phyloP scores from a whole-genome alignment of 345 rosid species.

The Laguncularia racemosa region DNA sequence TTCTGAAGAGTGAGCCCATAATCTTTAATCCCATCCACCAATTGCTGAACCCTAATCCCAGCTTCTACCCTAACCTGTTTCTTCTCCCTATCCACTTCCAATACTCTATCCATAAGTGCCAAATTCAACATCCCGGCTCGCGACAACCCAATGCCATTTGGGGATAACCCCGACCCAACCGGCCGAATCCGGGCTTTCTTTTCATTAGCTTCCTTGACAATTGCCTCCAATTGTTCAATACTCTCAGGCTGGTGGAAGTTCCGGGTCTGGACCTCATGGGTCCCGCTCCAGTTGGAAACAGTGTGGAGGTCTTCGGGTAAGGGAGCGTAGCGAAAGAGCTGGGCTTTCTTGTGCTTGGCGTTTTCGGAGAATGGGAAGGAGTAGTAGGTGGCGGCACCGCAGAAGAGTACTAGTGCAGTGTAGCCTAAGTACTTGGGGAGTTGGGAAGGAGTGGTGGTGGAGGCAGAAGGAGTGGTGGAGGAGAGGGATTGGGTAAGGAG shows the following conservation, averaged over 20 bases:
- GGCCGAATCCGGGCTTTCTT: constrained; percentile 65
- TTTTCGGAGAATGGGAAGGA: constrained; percentile 73
- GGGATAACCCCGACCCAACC: constrained; percentile 88
- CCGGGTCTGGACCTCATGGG: constrained; percentile 96
- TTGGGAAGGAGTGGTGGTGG: constrained; percentile 54
- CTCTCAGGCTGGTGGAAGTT: constrained; percentile 79
- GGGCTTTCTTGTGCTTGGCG: constrained; percentile 90
- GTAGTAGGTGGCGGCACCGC: constrained; percentile 81
- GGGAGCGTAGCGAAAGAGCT: constrained; percentile 84
- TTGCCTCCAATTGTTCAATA: constrained; percentile 50
- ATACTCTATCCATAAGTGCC: constrained; percentile 75
- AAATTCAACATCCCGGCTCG: constrained; percentile 88
- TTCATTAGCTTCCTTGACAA: constrained; percentile 56
- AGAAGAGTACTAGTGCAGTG: constrained; percentile 68
- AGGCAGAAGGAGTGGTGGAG: constrained; percentile 23
- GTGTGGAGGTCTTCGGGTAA: constrained; percentile 92
- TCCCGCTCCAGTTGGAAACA: constrained; percentile 95
- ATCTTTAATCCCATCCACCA: constrained; percentile 81
- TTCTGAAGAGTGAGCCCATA: constrained; percentile 83
- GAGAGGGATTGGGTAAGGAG: constrained; percentile 21
- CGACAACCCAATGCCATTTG: constrained; percentile 85
- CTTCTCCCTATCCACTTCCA: constrained; percentile 77
- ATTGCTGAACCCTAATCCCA: constrained; percentile 83
- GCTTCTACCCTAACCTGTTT: constrained; percentile 79
- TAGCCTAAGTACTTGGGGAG: constrained; percentile 78